These are phyloP conservation scores for Tillandsia fasciculata DNA, from an alignment of 176 grass and related monocot genomes.

Conservation along the genomic window DNA sequence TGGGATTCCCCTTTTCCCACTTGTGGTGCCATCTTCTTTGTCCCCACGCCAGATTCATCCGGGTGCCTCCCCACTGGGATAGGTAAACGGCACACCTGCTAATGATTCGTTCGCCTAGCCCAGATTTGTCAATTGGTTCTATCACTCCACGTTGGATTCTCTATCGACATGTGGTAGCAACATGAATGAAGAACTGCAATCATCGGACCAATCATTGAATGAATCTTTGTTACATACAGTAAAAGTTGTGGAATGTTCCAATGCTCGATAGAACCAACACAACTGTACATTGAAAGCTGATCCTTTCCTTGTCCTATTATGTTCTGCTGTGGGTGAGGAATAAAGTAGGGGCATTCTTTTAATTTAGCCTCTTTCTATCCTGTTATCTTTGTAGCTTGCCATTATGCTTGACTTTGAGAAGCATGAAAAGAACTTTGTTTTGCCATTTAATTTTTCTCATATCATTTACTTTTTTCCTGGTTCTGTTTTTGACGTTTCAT, in stretches of 20 bases:
- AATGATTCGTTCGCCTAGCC: conserved; percentile 14
- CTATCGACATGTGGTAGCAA: conserved; percentile 47
- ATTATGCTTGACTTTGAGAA: conserved; percentile 49
- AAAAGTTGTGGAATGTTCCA: conserved; percentile 9
- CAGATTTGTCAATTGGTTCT: conserved; percentile 15
- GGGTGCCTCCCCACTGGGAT: too few relatives aligned
- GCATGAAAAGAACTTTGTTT: too few relatives aligned
- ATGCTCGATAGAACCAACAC: conserved; percentile 19
- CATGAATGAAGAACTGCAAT: conserved; percentile 28
- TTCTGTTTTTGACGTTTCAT: too few relatives aligned
- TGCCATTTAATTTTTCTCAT: too few relatives aligned
- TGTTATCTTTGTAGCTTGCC: conserved; percentile 46
- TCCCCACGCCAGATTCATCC: too few relatives aligned
- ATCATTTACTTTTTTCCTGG: too few relatives aligned
- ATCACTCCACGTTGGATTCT: conserved; percentile 53
- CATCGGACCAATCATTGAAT: conserved; percentile 76
- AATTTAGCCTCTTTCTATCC: conserved; percentile 44
- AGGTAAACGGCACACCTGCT: too few relatives aligned
- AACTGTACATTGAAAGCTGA: conserved; percentile 25
- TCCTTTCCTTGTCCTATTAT: conserved; percentile 45
- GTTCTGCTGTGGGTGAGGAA: conserved; percentile 36
- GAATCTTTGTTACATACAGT: conserved; percentile 29
- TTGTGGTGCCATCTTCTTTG: too few relatives aligned
- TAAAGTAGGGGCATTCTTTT: conserved; percentile 39
- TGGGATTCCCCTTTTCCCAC: too few relatives aligned